Evolutionary conservation across 1,284 basidiomycete species (phyloP).

Genomic region (Coriolopsis trogii): DNA sequence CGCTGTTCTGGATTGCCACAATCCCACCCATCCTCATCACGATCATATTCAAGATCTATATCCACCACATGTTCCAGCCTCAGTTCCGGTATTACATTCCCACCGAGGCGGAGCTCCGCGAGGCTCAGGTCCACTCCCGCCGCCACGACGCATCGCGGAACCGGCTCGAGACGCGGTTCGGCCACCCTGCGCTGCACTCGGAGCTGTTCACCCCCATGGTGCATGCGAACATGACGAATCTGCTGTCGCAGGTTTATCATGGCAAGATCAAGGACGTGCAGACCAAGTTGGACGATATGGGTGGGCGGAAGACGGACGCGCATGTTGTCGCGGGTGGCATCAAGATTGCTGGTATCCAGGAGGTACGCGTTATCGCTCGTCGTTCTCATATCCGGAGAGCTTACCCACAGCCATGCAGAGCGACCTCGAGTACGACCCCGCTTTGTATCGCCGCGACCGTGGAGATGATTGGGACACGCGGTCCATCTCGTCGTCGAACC

Average conservation of each 20-base stretch:
- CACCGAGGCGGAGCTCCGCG: constrained; percentile 68
- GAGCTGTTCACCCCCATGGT: constrained; percentile 89
- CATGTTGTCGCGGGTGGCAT: constrained; percentile 74
- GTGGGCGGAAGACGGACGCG: constrained; percentile 72
- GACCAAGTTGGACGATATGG: constrained; percentile 71
- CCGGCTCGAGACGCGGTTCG: constrained; percentile 82
- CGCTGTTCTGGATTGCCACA: constrained; percentile 71
- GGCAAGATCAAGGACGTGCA: constrained; percentile 69
- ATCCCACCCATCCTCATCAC: constrained; percentile 81
- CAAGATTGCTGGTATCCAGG: constrained; percentile 76
- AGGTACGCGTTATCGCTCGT: constrained; percentile 43
- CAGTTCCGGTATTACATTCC: constrained; percentile 83
- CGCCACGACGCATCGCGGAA: constrained; percentile 68
- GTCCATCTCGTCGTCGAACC: constrained; percentile 63
- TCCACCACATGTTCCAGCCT: constrained; percentile 67
- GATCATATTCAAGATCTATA: constrained; percentile 81
- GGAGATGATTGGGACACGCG: constrained; percentile 84
- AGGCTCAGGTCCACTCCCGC: constrained; percentile 72
- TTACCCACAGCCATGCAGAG: constrained; percentile 37
- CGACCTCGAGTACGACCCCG: constrained; percentile 78
- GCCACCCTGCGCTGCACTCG: constrained; percentile 79
- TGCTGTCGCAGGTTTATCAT: constrained; percentile 73
- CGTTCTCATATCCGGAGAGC: neutral
- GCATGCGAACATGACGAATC: constrained; percentile 81
- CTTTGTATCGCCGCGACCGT: constrained; percentile 72